Evolutionary conservation across 108 stramenopile genomes (phyloP).

Genomic region (Thalassiosira profunda): DNA sequence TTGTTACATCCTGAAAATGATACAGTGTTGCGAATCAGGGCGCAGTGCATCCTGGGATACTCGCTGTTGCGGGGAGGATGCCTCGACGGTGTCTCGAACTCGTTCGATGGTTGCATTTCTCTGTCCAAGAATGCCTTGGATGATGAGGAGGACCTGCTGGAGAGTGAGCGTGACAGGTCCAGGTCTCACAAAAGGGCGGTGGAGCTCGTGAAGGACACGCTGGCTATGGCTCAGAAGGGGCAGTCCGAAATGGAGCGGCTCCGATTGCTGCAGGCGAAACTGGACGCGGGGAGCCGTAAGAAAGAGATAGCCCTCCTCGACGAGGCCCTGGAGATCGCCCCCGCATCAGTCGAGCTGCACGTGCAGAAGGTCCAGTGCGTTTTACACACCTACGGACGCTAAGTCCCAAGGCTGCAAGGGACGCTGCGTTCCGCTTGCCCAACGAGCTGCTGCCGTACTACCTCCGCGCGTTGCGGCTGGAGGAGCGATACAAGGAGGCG

Average conservation of each 20-base stretch:
- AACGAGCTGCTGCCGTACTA: conserved; percentile 25
- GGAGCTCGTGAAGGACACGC: not conserved
- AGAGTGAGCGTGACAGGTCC: not conserved
- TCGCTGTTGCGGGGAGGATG: conserved; percentile 31
- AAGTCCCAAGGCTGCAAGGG: conserved; percentile 16
- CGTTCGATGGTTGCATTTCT: conserved; percentile 32
- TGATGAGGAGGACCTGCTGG: not conserved
- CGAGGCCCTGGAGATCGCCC: conserved; percentile 19
- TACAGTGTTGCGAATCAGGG: conserved; percentile 9
- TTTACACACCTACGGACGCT: conserved; percentile 17
- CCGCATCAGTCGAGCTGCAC: conserved; percentile 22
- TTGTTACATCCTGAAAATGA: conserved; percentile 16
- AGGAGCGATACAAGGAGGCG: conserved; percentile 36
- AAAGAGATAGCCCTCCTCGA: conserved; percentile 2
- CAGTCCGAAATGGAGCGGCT: not conserved
- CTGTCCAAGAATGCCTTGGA: conserved; percentile 21
- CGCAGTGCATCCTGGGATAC: conserved; percentile 18
- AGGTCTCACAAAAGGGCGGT: not conserved
- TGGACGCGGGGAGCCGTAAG: not conserved
- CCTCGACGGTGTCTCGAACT: conserved; percentile 15
- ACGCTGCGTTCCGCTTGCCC: conserved; percentile 43
- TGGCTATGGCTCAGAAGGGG: conserved; percentile 8
- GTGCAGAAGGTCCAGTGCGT: conserved; percentile 20
- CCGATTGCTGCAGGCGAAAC: not conserved
- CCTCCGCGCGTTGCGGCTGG: conserved; percentile 38